Base-by-base conservation (phyloP, 768 basidiomycete genomes). In the Tephrocybe sp. region DNA sequence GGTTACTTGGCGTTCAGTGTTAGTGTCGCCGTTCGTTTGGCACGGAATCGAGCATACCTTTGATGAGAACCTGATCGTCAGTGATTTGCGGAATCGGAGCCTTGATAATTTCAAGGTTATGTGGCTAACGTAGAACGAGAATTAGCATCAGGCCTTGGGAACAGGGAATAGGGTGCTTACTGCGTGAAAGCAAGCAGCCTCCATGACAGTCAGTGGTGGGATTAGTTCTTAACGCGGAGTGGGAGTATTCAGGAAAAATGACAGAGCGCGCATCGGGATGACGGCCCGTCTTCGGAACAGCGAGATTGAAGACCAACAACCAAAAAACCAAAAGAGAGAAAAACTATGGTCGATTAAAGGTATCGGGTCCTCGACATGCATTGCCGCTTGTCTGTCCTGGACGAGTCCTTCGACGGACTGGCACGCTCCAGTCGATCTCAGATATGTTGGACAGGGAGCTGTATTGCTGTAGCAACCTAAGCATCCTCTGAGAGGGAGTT, bases 141-240 rank as follows among this genome's bases (percentile, higher is more conserved):
- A 26, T 38, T 35, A 30, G 14, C 42, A 12, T 17, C 1, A 45
- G 22, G 14, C 9, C n/a, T 39, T 42, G 35, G 9, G n/a, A 47
- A 16, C 1, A 9, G 5, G 6, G 19, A 35, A 16, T 30, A 39
- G 43, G 41, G 20, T 32, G 62, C 70, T 36, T 57, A 88, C 87
- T 55, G 74, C 74, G 60, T 76, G 77, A 70, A 89, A 91, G 72
- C 79, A 89, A 58, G 89, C 69, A 14, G 88, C 88, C 67, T 81
- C 79, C 88, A 91, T 90, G 20, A 73, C 80, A 20, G 55, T 50
- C 41, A 57, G 42, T 30, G 47, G 19, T n/a, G 36, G 14, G 43
- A 44, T 35, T 17, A 30, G 20, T 7, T 5, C 10, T 48, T 35
- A 7, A 26, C 26, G 26, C 26, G 26, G n/a, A 26, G 26, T 22